Evolutionary conservation across 371 early-diverging fungal genomes (phyloP).

Genomic region (Mucor saturninus): DNA sequence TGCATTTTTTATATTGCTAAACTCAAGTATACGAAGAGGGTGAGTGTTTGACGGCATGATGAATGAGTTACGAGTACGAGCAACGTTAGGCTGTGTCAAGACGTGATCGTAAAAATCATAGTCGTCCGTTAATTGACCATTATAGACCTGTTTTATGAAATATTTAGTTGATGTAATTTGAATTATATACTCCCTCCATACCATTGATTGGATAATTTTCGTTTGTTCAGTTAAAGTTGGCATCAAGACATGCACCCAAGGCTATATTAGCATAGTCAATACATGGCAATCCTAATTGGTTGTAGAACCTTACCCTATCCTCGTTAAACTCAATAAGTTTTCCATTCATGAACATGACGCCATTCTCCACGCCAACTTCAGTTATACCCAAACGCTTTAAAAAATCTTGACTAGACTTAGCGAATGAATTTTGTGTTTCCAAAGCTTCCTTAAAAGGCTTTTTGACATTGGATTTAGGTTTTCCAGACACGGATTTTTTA

Average conservation of each 20-base stretch:
- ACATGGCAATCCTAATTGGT: background rate
- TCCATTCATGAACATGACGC: conserved; percentile 82
- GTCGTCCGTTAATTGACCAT: conserved; percentile 54
- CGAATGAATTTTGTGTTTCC: conserved; percentile 29
- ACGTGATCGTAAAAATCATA: conserved; percentile 70
- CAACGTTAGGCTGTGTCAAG: conserved; percentile 62
- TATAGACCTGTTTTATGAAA: conserved; percentile 17
- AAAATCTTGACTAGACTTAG: conserved; percentile 25
- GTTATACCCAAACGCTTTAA: conserved; percentile 42
- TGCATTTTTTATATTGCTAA: conserved; percentile 11
- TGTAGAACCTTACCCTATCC: conserved; percentile 28
- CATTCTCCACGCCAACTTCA: conserved; percentile 21
- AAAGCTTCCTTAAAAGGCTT: conserved; percentile 37
- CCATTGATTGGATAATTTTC: conserved; percentile 27
- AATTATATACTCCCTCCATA: background rate
- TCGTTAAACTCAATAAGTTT: conserved; percentile 65
- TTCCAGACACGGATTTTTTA: conserved; percentile 4
- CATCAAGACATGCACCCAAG: conserved; percentile 44
- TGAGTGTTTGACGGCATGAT: conserved; percentile 63
- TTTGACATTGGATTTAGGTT: conserved; percentile 11
- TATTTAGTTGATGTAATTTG: background rate
- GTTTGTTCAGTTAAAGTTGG: conserved; percentile 39
- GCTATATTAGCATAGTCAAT: conserved; percentile 14
- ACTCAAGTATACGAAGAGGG: conserved; percentile 49
- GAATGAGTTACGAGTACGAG: conserved; percentile 64